Base-by-base conservation (phyloP, 1,139 yeast genomes). In the Debaryomyces sp. region DNA sequence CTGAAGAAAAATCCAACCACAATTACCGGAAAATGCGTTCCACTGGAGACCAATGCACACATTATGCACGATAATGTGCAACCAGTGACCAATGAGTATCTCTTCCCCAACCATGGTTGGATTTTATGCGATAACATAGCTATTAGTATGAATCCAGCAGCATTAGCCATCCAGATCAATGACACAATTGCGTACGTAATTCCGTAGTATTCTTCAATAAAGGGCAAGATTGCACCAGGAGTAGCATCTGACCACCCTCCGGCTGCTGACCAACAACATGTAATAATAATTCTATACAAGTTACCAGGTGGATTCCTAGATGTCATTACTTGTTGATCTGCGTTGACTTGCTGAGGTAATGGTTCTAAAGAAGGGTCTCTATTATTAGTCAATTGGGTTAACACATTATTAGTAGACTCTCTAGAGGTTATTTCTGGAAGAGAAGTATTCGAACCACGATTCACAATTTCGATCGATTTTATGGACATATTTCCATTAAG, bases 1-100 rank as follows among this genome's bases (percentile, higher is more conserved):
- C 85, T 84, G 54, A 82, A 66, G 59, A 78, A 81, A 56, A 78
- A 83, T 0, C 75, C 87, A 37, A 75, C 60, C 13, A 81, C 83
- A 10, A 79, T 73, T 4, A 77, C 52, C 52, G 82, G 63, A 44
- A 68, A 72, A 1, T 52, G 51, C 4, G 73, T 58, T 1, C 73
- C 73, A 42, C 75, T 73, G 42, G 71, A 57, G n/a, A 75, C 73
- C 4, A 78, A 60, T 0, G 73, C 61, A 56, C 67, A 77, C 70
- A 77, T 76, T 5, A 70, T 45, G 18, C 68, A 53, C 18, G 75
- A 69, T 43, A 65, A 58, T 1, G 57, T 32, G 13, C 76, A 67
- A 0, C 80, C 81, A 10, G 73, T 41, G 0, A 69, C 60, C 41
- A 73, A 52, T 12, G 75, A 68, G 18, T 71, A 69, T 49, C 69